phyloP scores from a whole-genome alignment of 228 moss, liverwort and hornwort species.

The Sphagnum magellanicum region DNA sequence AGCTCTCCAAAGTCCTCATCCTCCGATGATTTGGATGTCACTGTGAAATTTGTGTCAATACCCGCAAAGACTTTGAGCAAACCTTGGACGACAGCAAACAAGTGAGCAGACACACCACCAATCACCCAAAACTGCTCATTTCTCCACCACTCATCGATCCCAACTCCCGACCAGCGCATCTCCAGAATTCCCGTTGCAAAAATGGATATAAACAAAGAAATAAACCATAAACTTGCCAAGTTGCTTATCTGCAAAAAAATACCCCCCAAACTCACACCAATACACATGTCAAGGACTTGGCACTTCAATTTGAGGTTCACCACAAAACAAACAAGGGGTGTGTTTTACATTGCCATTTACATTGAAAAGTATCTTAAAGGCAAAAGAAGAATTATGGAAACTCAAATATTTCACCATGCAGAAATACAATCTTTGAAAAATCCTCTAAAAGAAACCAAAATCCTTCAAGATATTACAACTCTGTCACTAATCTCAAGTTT shows the following conservation, averaged over 20 bases:
- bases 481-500: too few relatives aligned
- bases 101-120: slow-evolving; percentile 70
- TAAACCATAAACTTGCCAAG: slow-evolving; percentile 75
- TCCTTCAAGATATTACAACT: too few relatives aligned
- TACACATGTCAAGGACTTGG: too few relatives aligned
- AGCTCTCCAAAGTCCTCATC: slow-evolving; percentile 68
- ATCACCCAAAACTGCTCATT: slow-evolving; percentile 95
- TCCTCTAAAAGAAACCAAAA: too few relatives aligned
- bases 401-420: too few relatives aligned
- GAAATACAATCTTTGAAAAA: too few relatives aligned
- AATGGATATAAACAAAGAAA: slow-evolving; percentile 72
- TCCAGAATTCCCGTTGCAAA: slow-evolving; percentile 70
- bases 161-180: slow-evolving; percentile 75
- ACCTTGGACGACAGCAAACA: slow-evolving; percentile 74
- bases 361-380: too few relatives aligned
- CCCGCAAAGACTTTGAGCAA: slow-evolving; percentile 67
- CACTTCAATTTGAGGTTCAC: too few relatives aligned
- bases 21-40: slow-evolving; percentile 61
- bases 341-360: too few relatives aligned
- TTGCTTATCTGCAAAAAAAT: slow-evolving; percentile 64
- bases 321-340: too few relatives aligned
- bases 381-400: too few relatives aligned
- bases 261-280: too few relatives aligned
- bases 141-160: slow-evolving; percentile 83
- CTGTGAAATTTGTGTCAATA: slow-evolving; percentile 77